These are phyloP conservation scores for Cicer chorassanicum DNA, from an alignment of 306 rosid genomes.

Conservation along the genomic window DNA sequence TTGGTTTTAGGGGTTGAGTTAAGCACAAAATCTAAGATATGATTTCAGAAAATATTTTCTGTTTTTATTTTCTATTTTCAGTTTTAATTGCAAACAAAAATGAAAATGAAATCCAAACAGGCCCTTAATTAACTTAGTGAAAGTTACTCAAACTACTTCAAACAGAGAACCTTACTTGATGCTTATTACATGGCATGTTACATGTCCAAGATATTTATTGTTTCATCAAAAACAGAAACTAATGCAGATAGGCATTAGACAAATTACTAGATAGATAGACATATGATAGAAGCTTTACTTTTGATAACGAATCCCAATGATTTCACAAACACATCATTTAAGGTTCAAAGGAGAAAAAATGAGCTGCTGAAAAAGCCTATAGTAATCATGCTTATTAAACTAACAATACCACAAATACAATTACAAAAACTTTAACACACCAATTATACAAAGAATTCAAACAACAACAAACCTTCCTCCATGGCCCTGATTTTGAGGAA, in stretches of 20 bases:
- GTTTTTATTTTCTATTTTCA: too few species aligned
- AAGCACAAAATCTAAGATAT: too few species aligned
- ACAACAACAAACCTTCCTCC: constrained; percentile 89
- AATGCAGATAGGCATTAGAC: background rate
- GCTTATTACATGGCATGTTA: constrained; percentile 22
- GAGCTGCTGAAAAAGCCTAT: constrained; percentile 26
- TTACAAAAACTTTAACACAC: constrained; percentile 11
- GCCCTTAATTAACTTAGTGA: constrained; percentile 13
- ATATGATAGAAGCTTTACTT: background rate
- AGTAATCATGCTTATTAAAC: constrained; percentile 16
- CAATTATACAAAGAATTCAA: constrained; percentile 31
- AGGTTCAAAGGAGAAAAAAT: constrained; percentile 36
- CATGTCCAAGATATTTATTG: constrained; percentile 28
- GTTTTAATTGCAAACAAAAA: background rate
- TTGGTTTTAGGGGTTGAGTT: too few species aligned
- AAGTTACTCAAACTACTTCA: constrained; percentile 28
- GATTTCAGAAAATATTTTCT: too few species aligned
- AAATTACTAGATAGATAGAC: constrained; percentile 18
- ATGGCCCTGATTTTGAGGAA: constrained; percentile 91
- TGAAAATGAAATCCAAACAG: background rate
- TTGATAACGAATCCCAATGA: constrained; percentile 14
- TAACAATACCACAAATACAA: constrained; percentile 11
- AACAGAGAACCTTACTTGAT: constrained; percentile 13
- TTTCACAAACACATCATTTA: constrained; percentile 23
- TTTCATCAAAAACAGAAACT: constrained; percentile 33